These are phyloP conservation scores for Cyberlindnera euphorbiae DNA, from an alignment of 805 yeast genomes.

Conservation along the genomic window DNA sequence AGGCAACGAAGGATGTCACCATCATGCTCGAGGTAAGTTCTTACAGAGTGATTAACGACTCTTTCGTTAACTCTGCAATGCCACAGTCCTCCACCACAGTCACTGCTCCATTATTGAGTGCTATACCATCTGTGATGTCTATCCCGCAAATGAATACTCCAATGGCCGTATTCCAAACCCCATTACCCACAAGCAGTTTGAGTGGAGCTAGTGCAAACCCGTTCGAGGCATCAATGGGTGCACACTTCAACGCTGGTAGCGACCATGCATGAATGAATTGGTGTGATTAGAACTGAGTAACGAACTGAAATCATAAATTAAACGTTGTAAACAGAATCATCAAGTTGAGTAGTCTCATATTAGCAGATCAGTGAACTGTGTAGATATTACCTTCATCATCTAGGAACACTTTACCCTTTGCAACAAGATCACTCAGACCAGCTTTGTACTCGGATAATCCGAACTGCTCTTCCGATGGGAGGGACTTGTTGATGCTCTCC, in stretches of 20 bases:
- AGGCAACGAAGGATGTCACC: conserved; percentile 88
- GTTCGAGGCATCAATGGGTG: conserved; percentile 23
- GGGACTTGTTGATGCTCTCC: conserved; percentile 30
- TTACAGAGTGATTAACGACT: conserved; percentile 32
- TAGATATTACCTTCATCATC: conserved; percentile 25
- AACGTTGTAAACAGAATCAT: too few species aligned
- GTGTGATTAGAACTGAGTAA: not conserved
- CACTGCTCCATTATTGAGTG: conserved; percentile 19
- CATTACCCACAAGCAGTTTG: conserved; percentile 8
- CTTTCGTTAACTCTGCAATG: conserved; percentile 10
- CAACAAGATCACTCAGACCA: conserved; percentile 31
- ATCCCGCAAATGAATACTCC: conserved; percentile 28
- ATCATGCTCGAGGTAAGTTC: conserved; percentile 71
- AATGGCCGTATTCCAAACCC: conserved; percentile 7
- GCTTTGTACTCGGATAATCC: conserved; percentile 31
- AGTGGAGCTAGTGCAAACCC: conserved; percentile 16
- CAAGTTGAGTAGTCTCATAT: not conserved
- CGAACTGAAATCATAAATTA: not conserved
- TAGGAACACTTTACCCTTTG: conserved; percentile 28
- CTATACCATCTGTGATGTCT: conserved; percentile 28
- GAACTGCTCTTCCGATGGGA: conserved; percentile 35
- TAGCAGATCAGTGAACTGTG: conserved; percentile 3
- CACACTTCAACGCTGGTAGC: conserved; percentile 5
- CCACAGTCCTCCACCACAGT: conserved; percentile 19
- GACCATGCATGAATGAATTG: not conserved